Base-by-base conservation (phyloP, 345 rosid species). In the Arabidopsis thaliana region DNA sequence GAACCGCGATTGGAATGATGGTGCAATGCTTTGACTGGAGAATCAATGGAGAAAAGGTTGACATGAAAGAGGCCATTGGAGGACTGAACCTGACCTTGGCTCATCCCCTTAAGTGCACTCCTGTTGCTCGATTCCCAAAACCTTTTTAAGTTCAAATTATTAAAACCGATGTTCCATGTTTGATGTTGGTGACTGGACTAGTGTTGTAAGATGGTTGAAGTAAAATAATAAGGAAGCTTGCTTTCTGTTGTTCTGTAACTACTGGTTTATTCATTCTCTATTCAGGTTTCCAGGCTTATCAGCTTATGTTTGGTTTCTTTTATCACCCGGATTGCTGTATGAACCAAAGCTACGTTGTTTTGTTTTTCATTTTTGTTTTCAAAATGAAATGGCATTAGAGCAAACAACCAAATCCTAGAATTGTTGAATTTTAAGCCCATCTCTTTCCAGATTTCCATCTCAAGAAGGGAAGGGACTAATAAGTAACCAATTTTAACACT, bases 21-120 rank as follows among this genome's bases (percentile, higher is more conserved):
- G 64, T 59, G 45, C 25, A 57, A 3, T n/a, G 62, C 62, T 59
- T 59, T 37, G 64, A 59, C 28, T 36, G 64, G 64, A 36, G 7
- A 59, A 59, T 59, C 45, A 37, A 36, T 0, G 45, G 45, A 14
- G 30, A 37, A 0, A 20, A 36, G 33, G 64, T 59, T 20, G 22
- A 37, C 45, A 34, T 59, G n/a, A 30, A 59, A 22, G 63, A 59
- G n/a, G 28, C 44, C 7, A 37, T 59, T 37, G 44, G 42, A 20
- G 45, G 45, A 59, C 4, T 37, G 4, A 37, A 59, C 45, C 2
- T 59, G 45, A 11, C 30, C 3, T 36, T 59, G 64, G 64, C 30
- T 36, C 44, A 59, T 59, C 64, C 64, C 4, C 64, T 59, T 37
- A 37, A 34, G 7, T 36, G 64, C 45, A 59, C 3, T 59, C 64